phyloP scores from a whole-genome alignment of 768 basidiomycete species.

The Zangia roseola region DNA sequence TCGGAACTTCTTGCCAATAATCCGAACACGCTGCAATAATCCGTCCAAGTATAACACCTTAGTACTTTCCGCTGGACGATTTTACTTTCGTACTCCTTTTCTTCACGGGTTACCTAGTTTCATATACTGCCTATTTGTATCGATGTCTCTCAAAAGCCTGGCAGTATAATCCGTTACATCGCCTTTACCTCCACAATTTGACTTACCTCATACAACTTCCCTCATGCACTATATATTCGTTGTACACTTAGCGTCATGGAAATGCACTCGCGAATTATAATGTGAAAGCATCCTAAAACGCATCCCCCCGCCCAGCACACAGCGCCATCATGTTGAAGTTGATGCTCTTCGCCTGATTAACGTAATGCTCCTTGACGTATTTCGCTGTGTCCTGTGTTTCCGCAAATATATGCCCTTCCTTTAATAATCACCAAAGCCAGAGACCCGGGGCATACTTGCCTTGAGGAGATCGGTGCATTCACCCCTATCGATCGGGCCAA shows the following conservation, averaged over 20 bases:
- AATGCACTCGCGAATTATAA: no score
- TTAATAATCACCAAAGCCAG: neutral
- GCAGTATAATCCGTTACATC: no score
- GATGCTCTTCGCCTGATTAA: slow-evolving; percentile 37
- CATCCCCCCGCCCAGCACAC: slow-evolving; percentile 27
- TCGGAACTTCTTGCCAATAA: slow-evolving; percentile 28
- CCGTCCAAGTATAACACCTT: no score
- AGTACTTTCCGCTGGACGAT: no score
- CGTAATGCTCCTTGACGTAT: slow-evolving; percentile 43
- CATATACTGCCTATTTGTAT: no score
- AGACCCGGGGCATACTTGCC: slow-evolving; percentile 30
- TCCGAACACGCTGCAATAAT: neutral
- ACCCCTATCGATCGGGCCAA: slow-evolving; percentile 80
- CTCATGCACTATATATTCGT: neutral
- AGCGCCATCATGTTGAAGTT: slow-evolving; percentile 51
- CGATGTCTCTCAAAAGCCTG: no score
- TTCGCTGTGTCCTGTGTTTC: slow-evolving; percentile 43
- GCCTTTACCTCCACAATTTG: neutral
- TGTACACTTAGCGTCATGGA: slow-evolving; percentile 10
- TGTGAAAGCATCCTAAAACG: slow-evolving; percentile 8
- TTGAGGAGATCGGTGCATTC: slow-evolving; percentile 55
- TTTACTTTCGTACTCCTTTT: no score
- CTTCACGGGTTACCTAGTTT: no score
- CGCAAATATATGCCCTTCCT: neutral
- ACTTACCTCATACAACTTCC: neutral